These are phyloP conservation scores for Lodderomyces beijingensis DNA, from an alignment of 1,139 yeast species.

Conservation along the genomic window DNA sequence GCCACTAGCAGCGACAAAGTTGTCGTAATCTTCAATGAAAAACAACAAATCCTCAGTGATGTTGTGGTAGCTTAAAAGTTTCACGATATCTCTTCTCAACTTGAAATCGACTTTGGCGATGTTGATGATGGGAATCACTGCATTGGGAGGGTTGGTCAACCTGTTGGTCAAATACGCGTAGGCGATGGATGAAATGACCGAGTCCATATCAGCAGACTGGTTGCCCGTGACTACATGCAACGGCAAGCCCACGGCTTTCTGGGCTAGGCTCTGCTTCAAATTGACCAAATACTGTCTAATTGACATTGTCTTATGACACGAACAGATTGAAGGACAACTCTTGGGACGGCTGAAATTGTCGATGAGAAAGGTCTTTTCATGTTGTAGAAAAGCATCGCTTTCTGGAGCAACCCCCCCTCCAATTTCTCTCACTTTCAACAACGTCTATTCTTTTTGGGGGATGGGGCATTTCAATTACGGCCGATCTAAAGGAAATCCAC, in stretches of 20 bases:
- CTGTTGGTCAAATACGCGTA: conserved; percentile 54
- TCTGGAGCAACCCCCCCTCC: too few relatives aligned
- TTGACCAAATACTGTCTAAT: conserved; percentile 20
- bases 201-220: conserved; percentile 83
- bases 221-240: conserved; percentile 69
- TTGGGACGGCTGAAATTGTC: too few relatives aligned
- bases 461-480: too few relatives aligned
- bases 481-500: too few relatives aligned
- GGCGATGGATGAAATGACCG: conserved; percentile 70
- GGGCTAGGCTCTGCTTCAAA: conserved; percentile 18
- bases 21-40: conserved; percentile 60
- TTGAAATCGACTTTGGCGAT: conserved; percentile 62
- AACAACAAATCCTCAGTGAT: conserved; percentile 49
- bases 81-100: conserved; percentile 67
- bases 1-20: conserved; percentile 13
- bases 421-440: too few relatives aligned
- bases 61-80: conserved; percentile 44
- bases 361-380: too few relatives aligned
- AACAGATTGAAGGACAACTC: too few relatives aligned
- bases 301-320: too few relatives aligned
- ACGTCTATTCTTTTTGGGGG: too few relatives aligned
- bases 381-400: too few relatives aligned
- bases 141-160: conserved; percentile 14
- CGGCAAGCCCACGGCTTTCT: conserved; percentile 15
- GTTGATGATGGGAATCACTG: conserved; percentile 64